phyloP scores from a whole-genome alignment of 164 flowering plant genomes.

The Nymphaea thermarum region DNA sequence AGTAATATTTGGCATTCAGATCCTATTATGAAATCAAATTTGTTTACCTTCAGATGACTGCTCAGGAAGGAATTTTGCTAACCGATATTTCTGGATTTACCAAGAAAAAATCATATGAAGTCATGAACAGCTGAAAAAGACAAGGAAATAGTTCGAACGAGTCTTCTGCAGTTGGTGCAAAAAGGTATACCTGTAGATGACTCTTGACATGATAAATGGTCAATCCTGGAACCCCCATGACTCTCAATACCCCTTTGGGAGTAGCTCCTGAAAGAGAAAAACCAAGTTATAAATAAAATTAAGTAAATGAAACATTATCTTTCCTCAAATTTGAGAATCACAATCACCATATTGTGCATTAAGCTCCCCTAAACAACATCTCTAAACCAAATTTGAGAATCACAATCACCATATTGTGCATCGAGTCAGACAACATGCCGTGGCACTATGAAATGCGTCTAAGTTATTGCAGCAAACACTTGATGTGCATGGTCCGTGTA shows the following conservation, averaged over 20 bases:
- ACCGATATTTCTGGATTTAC: conserved; percentile 80
- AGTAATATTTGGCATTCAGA: neutral
- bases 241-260: conserved; percentile 93
- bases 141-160: neutral
- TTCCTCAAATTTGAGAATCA: neutral
- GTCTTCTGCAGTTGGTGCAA: neutral
- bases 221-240: conserved; percentile 88
- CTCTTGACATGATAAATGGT: conserved; percentile 98
- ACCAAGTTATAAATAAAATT: neutral
- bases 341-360: no score
- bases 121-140: neutral
- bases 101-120: neutral
- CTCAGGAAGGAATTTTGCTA: conserved; percentile 88
- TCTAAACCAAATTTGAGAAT: no score
- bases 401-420: no score
- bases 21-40: neutral
- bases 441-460: no score
- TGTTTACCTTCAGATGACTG: conserved; percentile 79
- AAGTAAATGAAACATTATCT: neutral
- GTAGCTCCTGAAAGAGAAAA: conserved; percentile 60
- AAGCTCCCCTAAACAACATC: no score
- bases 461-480: no score
- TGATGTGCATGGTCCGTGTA: no score
- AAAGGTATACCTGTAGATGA: conserved; percentile 71
- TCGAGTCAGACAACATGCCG: no score